Percentiles rank a stretch among this genome's conserved stretches.
These are phyloP conservation scores for Pichia sp. DNA, from an alignment of 1,139 yeast species.

Conservation along the genomic window DNA sequence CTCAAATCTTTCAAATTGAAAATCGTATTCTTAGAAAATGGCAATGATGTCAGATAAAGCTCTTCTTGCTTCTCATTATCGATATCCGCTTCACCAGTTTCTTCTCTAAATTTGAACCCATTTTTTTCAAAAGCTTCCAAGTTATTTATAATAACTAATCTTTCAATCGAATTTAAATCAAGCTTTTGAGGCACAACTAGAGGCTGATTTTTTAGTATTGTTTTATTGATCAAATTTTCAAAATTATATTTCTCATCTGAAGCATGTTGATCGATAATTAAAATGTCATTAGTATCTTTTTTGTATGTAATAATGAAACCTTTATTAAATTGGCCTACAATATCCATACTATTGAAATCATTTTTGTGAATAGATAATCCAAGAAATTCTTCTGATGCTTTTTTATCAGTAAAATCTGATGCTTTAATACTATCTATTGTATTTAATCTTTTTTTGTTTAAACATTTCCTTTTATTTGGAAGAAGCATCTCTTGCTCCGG, in stretches of 20 bases:
- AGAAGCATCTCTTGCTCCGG: background rate
- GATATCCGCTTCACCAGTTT: constrained; percentile 30
- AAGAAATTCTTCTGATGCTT: constrained; percentile 48
- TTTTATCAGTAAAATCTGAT: constrained; percentile 32
- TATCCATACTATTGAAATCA: constrained; percentile 64
- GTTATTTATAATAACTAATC: constrained; percentile 59
- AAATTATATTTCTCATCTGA: constrained; percentile 92
- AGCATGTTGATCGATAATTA: constrained; percentile 95
- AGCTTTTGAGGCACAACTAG: constrained; percentile 60
- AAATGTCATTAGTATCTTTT: constrained; percentile 38
- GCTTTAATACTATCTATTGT: constrained; percentile 5
- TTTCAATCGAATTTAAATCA: constrained; percentile 73
- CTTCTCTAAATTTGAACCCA: constrained; percentile 63
- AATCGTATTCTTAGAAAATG: constrained; percentile 62
- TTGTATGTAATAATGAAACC: constrained; percentile 71
- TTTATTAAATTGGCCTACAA: constrained; percentile 87
- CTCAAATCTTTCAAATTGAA: constrained; percentile 66
- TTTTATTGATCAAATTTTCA: constrained; percentile 55
- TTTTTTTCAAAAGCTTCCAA: constrained; percentile 53
- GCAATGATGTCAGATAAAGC: constrained; percentile 48
- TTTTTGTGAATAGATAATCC: constrained; percentile 51
- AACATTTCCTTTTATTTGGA: background rate
- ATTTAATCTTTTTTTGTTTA: background rate
- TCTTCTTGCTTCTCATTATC: constrained; percentile 51
- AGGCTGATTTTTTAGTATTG: constrained; percentile 60